Evolutionary conservation across 2,329 filamentous ascomycete species (phyloP).

Genomic region (Dactylellina cionopaga): DNA sequence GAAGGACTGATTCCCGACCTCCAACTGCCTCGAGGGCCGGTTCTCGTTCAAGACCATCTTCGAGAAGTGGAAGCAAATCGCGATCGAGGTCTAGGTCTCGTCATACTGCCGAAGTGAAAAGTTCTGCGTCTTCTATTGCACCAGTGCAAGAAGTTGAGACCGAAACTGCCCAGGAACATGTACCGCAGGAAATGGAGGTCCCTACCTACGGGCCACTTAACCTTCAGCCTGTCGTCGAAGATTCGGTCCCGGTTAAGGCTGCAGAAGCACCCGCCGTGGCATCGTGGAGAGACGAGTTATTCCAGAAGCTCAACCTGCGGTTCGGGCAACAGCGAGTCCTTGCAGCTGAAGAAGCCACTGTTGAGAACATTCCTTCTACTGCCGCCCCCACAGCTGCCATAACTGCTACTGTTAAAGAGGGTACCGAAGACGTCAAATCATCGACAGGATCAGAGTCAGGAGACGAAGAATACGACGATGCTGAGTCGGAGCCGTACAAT

Average conservation of each 20-base stretch:
- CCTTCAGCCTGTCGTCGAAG: background rate
- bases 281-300: conserved; percentile 2
- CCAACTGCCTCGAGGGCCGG: conserved; percentile 14
- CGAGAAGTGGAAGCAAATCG: conserved; percentile 11
- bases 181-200: background rate
- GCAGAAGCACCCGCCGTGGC: background rate
- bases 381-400: background rate
- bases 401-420: background rate
- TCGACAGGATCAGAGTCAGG: background rate
- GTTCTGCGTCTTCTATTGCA: conserved; percentile 1
- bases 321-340: conserved; percentile 14
- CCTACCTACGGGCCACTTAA: conserved; percentile 1
- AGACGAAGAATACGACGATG: conserved; percentile 20
- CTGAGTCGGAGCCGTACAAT: conserved; percentile 1
- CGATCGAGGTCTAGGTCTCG: conserved; percentile 27
- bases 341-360: background rate
- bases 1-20: conserved; percentile 26
- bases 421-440: background rate
- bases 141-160: conserved; percentile 12
- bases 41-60: conserved; percentile 9
- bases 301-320: conserved; percentile 4
- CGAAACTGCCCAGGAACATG: background rate
- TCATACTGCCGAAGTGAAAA: conserved; percentile 13
- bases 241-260: background rate
- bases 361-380: background rate